Evolutionary conservation across 495 filamentous ascomycete genomes (phyloP).

Genomic region (Penicillium cosmopolitanum): DNA sequence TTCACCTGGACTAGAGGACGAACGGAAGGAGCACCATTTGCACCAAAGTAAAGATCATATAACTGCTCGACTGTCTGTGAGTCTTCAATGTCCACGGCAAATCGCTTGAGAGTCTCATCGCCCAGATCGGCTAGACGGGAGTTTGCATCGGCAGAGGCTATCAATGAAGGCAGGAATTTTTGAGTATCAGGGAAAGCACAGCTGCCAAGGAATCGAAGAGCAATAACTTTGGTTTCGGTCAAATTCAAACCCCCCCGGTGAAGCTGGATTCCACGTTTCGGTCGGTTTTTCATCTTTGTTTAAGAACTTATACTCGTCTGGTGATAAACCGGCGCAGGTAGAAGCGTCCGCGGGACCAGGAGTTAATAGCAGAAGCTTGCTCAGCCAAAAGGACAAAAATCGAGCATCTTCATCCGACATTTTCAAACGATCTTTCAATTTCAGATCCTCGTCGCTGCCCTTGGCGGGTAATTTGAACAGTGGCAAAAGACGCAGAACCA

Average conservation of each 20-base stretch:
- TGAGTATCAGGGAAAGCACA: conserved; percentile 82
- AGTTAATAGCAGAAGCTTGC: conserved; percentile 76
- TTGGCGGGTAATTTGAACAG: conserved; percentile 72
- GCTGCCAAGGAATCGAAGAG: conserved; percentile 73
- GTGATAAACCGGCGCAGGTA: conserved; percentile 69
- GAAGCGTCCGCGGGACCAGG: conserved; percentile 40
- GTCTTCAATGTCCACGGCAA: conserved; percentile 69
- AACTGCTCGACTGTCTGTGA: conserved; percentile 61
- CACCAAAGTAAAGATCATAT: conserved; percentile 70
- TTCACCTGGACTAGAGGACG: conserved; percentile 73
- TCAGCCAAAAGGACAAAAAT: conserved; percentile 78
- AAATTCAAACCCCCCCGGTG: conserved; percentile 65
- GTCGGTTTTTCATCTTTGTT: conserved; percentile 56
- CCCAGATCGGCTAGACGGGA: conserved; percentile 78
- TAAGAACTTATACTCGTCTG: conserved; percentile 75
- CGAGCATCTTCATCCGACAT: conserved; percentile 71
- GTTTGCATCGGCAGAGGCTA: conserved; percentile 80
- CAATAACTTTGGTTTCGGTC: conserved; percentile 66
- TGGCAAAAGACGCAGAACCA: conserved; percentile 74
- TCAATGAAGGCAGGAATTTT: conserved; percentile 79
- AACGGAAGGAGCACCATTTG: conserved; percentile 53
- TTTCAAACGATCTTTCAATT: conserved; percentile 65
- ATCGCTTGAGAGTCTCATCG: conserved; percentile 83
- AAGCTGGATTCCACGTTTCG: conserved; percentile 68
- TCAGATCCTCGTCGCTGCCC: conserved; percentile 75